These are phyloP conservation scores for Knufia petricola DNA, from an alignment of 2,329 filamentous ascomycete species.

Conservation along the genomic window DNA sequence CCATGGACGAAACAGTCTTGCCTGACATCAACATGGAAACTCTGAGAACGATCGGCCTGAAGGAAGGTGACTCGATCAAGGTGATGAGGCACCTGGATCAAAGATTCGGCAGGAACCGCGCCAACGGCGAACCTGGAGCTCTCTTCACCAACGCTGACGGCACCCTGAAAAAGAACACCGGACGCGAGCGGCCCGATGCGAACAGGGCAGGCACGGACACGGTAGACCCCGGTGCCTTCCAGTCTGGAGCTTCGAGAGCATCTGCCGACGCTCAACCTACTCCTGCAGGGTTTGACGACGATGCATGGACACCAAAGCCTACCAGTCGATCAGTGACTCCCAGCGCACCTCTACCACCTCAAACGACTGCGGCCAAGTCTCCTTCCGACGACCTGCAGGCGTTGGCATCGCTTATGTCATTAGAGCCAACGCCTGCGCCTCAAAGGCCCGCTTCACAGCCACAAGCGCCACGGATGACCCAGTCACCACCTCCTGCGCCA, in stretches of 20 bases:
- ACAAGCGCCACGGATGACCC: conserved; percentile 14
- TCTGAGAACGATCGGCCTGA: conserved; percentile 78
- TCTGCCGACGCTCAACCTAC: conserved; percentile 39
- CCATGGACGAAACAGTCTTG: conserved; percentile 89
- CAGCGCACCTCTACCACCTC: conserved; percentile 26
- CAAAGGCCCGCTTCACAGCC: conserved; percentile 32
- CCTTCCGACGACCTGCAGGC: conserved; percentile 61
- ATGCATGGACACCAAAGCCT: conserved; percentile 94
- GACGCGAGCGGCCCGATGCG: conserved; percentile 80
- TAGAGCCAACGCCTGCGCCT: conserved; percentile 44
- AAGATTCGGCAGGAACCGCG: conserved; percentile 61
- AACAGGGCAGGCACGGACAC: conserved; percentile 77
- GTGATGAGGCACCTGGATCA: conserved; percentile 82
- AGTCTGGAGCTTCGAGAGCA: conserved; percentile 39
- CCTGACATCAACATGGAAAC: conserved; percentile 79
- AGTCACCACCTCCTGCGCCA: conserved; percentile 32
- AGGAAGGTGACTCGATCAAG: conserved; percentile 92
- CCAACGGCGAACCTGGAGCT: conserved; percentile 54
- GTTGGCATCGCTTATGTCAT: conserved; percentile 52
- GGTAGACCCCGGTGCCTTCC: conserved; percentile 78
- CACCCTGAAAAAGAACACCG: conserved; percentile 81
- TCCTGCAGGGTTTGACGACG: conserved; percentile 71
- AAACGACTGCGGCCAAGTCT: conserved; percentile 34
- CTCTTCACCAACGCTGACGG: conserved; percentile 93
- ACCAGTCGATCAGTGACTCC: conserved; percentile 30